phyloP scores from a whole-genome alignment of 805 yeast genomes.

The Ogataea dorogensis region DNA sequence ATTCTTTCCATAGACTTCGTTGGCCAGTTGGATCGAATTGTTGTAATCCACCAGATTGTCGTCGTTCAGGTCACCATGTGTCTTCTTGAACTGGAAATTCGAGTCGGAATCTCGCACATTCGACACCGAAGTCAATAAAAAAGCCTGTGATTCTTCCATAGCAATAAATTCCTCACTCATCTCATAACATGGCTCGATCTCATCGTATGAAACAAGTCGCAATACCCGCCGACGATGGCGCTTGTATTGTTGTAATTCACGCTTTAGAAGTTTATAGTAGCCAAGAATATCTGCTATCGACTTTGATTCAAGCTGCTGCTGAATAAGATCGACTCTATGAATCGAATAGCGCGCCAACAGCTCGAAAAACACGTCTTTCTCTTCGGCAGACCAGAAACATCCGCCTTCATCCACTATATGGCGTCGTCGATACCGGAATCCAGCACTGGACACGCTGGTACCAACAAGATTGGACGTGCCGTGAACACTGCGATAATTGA shows the following conservation, averaged over 20 bases:
- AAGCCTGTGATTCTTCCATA: constrained; percentile 41
- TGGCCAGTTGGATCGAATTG: constrained; percentile 12
- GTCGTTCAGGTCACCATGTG: constrained; percentile 8
- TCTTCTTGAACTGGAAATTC: constrained; percentile 14
- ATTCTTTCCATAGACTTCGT: constrained; percentile 13
- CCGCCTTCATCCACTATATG: constrained; percentile 30
- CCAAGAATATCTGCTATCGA: constrained; percentile 41
- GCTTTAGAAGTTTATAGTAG: constrained; percentile 43
- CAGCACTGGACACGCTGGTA: constrained; percentile 17
- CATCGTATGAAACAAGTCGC: constrained; percentile 37
- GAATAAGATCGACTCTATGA: constrained; percentile 42
- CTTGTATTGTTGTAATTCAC: constrained; percentile 31
- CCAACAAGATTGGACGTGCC: constrained; percentile 20
- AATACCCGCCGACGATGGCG: constrained; percentile 15
- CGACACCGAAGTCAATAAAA: constrained; percentile 9
- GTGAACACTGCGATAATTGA: constrained; percentile 10
- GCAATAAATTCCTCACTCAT: constrained; percentile 42
- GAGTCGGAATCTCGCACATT: constrained; percentile 15
- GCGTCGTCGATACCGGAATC: constrained; percentile 11
- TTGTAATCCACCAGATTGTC: constrained; percentile 19
- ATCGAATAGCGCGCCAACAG: constrained; percentile 50
- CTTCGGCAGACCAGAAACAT: constrained; percentile 44
- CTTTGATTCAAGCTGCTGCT: constrained; percentile 40
- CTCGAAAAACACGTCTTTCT: constrained; percentile 52
- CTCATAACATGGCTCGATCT: constrained; percentile 54